A percentile compares a stretch with the other conserved stretches of the same genome.
These are phyloP conservation scores for Uronychia setigera DNA, from an alignment of 73 alveolate species.

Conservation along the genomic window DNA sequence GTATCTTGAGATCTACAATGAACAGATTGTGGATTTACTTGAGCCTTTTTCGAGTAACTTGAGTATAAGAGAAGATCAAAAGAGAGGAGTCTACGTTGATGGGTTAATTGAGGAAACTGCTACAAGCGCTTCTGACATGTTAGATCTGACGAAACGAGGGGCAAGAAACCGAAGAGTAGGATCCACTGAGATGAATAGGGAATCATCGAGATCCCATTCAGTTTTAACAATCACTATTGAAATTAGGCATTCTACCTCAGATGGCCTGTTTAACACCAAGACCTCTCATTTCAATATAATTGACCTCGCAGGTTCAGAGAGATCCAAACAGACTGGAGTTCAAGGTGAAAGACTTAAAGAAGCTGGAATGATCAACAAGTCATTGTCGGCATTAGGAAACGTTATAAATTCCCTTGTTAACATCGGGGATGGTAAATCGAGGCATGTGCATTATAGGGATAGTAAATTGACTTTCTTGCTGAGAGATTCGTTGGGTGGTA, in stretches of 20 bases:
- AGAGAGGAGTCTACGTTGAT: conserved; percentile 85
- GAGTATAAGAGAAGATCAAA: conserved; percentile 79
- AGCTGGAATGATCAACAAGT: conserved; percentile 81
- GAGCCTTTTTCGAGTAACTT: conserved; percentile 9
- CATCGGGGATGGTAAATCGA: conserved; percentile 52
- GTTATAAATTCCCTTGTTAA: conserved; percentile 80
- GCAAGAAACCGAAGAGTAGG: conserved; percentile 87
- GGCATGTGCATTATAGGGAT: conserved; percentile 80
- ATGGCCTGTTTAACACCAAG: conserved; percentile 14
- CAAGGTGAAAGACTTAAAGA: conserved; percentile 93
- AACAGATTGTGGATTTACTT: conserved; percentile 95
- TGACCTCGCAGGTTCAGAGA: conserved; percentile 96
- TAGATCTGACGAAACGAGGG: conserved; percentile 77
- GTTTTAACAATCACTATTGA: conserved; percentile 69
- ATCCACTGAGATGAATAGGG: conserved; percentile 87
- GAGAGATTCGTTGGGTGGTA: conserved; percentile 86
- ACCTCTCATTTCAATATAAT: conserved; percentile 83
- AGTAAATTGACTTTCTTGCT: conserved; percentile 75
- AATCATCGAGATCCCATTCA: conserved; percentile 89
- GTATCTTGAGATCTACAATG: conserved; percentile 96
- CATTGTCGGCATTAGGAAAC: conserved; percentile 65
- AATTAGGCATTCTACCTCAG: not conserved
- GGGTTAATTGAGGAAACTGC: conserved; percentile 82
- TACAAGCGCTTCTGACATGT: conserved; percentile 67
- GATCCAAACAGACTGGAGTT: conserved; percentile 82